Percentiles rank a stretch among this genome's conserved stretches.
phyloP scores from a whole-genome alignment of 2,329 filamentous ascomycete species.

The Arthroderma sp. region DNA sequence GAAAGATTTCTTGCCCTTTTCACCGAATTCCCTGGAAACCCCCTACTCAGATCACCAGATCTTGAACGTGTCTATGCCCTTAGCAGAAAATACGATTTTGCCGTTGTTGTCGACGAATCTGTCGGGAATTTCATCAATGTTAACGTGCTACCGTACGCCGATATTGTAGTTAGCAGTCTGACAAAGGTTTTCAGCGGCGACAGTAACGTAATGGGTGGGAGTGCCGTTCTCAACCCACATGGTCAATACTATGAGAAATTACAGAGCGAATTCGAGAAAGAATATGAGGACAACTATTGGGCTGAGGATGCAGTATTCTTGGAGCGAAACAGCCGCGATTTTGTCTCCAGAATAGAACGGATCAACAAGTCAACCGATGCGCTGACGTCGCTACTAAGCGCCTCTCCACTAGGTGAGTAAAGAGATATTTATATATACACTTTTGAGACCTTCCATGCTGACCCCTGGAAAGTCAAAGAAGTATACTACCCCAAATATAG shows the following conservation, averaged over 20 bases:
- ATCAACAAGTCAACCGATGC: slow-evolving; percentile 78
- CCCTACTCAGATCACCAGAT: slow-evolving; percentile 72
- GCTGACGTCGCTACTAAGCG: slow-evolving; percentile 58
- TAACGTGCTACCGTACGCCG: slow-evolving; percentile 76
- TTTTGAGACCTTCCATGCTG: background rate
- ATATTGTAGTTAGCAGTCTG: slow-evolving; percentile 85
- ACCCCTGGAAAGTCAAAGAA: slow-evolving; percentile 47
- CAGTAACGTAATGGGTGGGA: slow-evolving; percentile 95
- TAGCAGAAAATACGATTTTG: slow-evolving; percentile 75
- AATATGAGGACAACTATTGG: slow-evolving; percentile 88
- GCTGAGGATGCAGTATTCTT: slow-evolving; percentile 87
- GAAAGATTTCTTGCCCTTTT: slow-evolving; percentile 74
- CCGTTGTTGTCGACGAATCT: slow-evolving; percentile 86
- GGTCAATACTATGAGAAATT: slow-evolving; percentile 56
- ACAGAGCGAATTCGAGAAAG: slow-evolving; percentile 49
- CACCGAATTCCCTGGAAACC: slow-evolving; percentile 91
- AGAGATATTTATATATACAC: background rate
- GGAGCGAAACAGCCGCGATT: slow-evolving; percentile 92
- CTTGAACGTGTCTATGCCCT: slow-evolving; percentile 65
- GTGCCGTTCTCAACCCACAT: slow-evolving; percentile 50
- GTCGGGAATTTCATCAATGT: slow-evolving; percentile 95
- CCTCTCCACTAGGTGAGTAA: slow-evolving; percentile 38
- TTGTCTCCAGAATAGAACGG: slow-evolving; percentile 64
- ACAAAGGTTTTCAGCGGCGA: slow-evolving; percentile 97
- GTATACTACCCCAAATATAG: slow-evolving; percentile 81